Evolutionary conservation across 108 stramenopile genomes (phyloP).

Genomic region (Aurantiochytrium sp.): DNA sequence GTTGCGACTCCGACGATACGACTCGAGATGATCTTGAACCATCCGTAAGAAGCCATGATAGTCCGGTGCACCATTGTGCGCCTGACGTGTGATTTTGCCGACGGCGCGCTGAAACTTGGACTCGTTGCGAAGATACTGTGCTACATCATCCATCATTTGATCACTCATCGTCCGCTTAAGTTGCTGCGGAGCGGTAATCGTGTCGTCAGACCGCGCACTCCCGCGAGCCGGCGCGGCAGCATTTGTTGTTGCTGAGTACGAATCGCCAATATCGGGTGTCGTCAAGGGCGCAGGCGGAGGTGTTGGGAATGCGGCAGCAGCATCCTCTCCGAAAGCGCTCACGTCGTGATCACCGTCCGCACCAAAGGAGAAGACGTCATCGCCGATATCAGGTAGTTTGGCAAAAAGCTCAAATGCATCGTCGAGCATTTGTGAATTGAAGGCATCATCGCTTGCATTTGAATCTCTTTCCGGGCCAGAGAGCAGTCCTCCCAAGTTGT

Average conservation of each 20-base stretch:
- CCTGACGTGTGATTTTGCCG: not conserved
- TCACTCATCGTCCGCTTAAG: not conserved
- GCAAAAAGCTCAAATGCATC: not conserved
- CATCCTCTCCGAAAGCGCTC: too few species aligned
- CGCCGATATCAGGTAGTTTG: not conserved
- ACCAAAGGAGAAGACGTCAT: not conserved
- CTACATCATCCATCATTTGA: slow-evolving; percentile 1
- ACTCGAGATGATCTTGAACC: not conserved
- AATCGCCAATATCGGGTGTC: too few species aligned
- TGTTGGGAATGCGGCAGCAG: too few species aligned
- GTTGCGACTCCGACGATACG: not conserved
- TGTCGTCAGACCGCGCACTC: not conserved
- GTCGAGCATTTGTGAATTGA: not conserved
- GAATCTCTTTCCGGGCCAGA: not conserved
- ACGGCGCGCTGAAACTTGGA: not conserved
- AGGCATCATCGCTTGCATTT: not conserved
- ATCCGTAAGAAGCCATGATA: not conserved
- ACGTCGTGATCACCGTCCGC: not conserved
- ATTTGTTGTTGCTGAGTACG: too few species aligned
- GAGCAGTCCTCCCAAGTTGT: not conserved
- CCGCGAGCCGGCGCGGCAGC: too few species aligned
- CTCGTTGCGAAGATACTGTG: not conserved
- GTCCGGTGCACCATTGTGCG: not conserved
- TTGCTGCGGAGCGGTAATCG: not conserved
- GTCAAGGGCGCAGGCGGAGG: too few species aligned